Base-by-base conservation (phyloP, 441 rosid genomes). In the Metrosideros polymorpha region DNA sequence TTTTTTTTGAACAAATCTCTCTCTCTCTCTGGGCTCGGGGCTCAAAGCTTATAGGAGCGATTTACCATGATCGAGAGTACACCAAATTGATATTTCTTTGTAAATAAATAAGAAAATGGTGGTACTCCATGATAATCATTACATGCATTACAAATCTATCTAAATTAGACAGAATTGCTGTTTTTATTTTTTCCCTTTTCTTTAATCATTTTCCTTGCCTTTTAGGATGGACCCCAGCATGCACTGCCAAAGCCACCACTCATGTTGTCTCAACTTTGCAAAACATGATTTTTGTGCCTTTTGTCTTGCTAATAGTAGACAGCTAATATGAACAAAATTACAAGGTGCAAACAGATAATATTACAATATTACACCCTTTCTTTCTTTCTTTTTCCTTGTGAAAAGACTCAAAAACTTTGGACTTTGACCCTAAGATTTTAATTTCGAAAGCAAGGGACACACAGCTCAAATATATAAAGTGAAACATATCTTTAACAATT, bases 251-350 rank as follows among this genome's bases (percentile, higher is more conserved):
- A 86, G 86, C 86, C n/a, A 88, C 83, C 66, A 84, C 57, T 52
- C 75, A 88, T 88, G 84, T 84, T 91, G 93, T 88, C 87, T 85
- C 91, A 85, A 90, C 94, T 93, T 93, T 94, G 85, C 86, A 91
- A 91, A 91, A 92, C 94, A 91, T 91, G 92, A 91, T 24, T 76
- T 90, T 91, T 89, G 92, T 90, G 94, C 90, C 47, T 86, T 89
- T 91, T 95, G 97, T 93, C 93, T 90, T 86, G 85, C 76, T 92
- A 93, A 85, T 87, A 82, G 91, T 84, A 91, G 93, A 90, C 92
- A 93, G 54, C 91, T 91, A 88, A 89, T 85, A 76, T 90, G 88
- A 89, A 88, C 87, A 88, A 79, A 87, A 71, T n/a, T 71, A 79
- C 42, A 51, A 76, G 55, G 53, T 7, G 22, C 39, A 47, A 63